Conservation (phyloP, 2,329 filamentous ascomycete species). For the Ophiostoma sp. region DNA sequence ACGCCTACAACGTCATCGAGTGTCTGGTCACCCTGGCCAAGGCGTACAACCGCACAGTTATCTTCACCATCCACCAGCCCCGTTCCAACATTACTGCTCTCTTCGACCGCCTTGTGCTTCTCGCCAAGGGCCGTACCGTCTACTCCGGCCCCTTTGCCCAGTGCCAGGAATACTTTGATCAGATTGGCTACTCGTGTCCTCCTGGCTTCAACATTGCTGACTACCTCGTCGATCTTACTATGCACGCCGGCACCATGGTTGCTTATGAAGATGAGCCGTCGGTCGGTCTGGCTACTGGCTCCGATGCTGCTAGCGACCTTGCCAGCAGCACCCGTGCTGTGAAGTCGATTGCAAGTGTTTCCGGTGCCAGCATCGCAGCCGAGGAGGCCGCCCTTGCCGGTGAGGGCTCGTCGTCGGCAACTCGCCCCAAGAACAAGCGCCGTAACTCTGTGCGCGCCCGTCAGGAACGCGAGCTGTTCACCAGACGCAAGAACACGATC, state of each 20-base stretch:
- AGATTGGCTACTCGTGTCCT: constrained; percentile 85
- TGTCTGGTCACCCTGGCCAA: constrained; percentile 92
- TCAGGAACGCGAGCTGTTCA: constrained; percentile 87
- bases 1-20: constrained; percentile 96
- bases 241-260: constrained; percentile 72
- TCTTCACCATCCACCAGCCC: constrained; percentile 97
- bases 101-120: constrained; percentile 86
- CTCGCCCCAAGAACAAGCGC: constrained; percentile 61
- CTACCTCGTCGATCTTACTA: constrained; percentile 93
- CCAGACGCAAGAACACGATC: constrained; percentile 63
- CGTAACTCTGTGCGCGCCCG: constrained; percentile 75
- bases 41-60: constrained; percentile 91
- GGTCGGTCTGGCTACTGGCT: constrained; percentile 35
- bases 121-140: constrained; percentile 83
- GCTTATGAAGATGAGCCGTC: constrained; percentile 48
- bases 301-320: constrained; percentile 61
- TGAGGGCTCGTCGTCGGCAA: constrained; percentile 44
- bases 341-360: constrained; percentile 83
- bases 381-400: constrained; percentile 57
- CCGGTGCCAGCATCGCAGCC: constrained; percentile 62
- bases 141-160: constrained; percentile 86
- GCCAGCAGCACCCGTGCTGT: constrained; percentile 83
- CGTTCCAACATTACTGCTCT: constrained; percentile 96
- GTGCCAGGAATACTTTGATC: constrained; percentile 89
- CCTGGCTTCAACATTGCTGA: constrained; percentile 98